Base-by-base conservation (phyloP, 202 grass and related monocot genomes). In the Musa balbisiana region DNA sequence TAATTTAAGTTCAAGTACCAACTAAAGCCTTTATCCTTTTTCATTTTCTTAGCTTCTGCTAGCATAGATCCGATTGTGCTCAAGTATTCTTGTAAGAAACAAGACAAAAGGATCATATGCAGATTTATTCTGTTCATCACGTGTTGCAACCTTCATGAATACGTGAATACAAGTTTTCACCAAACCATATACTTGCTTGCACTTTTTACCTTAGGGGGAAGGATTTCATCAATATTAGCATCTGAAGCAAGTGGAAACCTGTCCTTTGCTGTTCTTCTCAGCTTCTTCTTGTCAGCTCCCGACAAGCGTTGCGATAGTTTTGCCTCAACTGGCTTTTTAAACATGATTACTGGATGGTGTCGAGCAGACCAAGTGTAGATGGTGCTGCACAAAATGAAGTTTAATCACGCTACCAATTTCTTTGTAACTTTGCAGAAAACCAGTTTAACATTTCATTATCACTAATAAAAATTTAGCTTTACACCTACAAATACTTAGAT, bases 281-380 rank as follows among this genome's bases (percentile, higher is more conserved):
- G 73, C 56, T 98, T 98, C 86, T 98, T 98, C 86, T 93, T 97
- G 83, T 97, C 94, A 43, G 94, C 90, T 16, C 94, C 94, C 21
- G 90, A 97, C 25, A 93, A 79, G 49, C 90, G 87, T 62, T 97
- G 94, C 53, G 87, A 60, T 71, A 91, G 81, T 83, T 98, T 93
- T 29, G 79, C 87, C 54, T 98, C 86, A 69, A 88, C 81, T 76
- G 82, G 83, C 77, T 98, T 98, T 77, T 98, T 98, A 87, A 98
- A 98, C 94, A 98, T 98, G 82, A 71, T 80, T 19, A 55, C 11
- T 56, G 22, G 21, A 21, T 16, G 56, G 53, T 49, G 20, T 51
- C 2, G 25, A 12, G 12, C 51, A 26, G 52, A 9, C 2, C 5
- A 52, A 11, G n/a, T 10, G 9, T 3, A 51, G 49, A 58, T 56